Evolutionary conservation across 139 green algal genomes (phyloP), one percentile per base, ranked within the genome.

Genomic region (Chlamydomonas sphaeroides): DNA sequence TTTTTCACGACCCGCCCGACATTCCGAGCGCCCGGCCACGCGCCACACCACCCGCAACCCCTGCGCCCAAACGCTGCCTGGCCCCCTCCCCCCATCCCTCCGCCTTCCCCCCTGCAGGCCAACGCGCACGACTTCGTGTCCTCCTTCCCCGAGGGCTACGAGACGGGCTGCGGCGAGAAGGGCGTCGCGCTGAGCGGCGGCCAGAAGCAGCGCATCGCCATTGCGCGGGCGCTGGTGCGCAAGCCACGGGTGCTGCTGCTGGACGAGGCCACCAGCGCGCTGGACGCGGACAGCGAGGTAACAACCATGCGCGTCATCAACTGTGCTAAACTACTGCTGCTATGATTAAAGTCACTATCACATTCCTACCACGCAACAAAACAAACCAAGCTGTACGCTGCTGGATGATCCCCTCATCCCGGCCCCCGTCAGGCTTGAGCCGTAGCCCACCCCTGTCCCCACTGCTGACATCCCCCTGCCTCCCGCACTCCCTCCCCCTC

Each of bases 121-220:
- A 97, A 98, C 73, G 94, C 95, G 0, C 90, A 97, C 79, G 91
- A 92, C 48, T 98, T 98, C 88, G 96, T 98, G 83, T 70, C 35
- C 5, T 32, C 66, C 2, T 91, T 98, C 41, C 95, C 95, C 23
- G 84, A 95, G 18, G 93, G 93, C 5, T 98, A 98, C 87, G 91
- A 96, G 35, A 97, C 95, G 23, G 79, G 93, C 36, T 96, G 94
- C 63, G 95, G 95, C 5, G 93, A 98, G 72, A 92, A 93, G 65
- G 96, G 96, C 11, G 83, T 95, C 42, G 85, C 91, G 78, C 79
- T 99, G 28, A 92, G 68, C 17, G 96, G 96, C 7, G 96, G 92
- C 7, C 91, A 97, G 88, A 96, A 96, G 90, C 96, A 98, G 90
- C 92, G 96, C n/a, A 94, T 99, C 28, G 96, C 96, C 45, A 98